Conservation (phyloP, 176 grass and related monocot genomes). For the maize (Zea mays) region DNA sequence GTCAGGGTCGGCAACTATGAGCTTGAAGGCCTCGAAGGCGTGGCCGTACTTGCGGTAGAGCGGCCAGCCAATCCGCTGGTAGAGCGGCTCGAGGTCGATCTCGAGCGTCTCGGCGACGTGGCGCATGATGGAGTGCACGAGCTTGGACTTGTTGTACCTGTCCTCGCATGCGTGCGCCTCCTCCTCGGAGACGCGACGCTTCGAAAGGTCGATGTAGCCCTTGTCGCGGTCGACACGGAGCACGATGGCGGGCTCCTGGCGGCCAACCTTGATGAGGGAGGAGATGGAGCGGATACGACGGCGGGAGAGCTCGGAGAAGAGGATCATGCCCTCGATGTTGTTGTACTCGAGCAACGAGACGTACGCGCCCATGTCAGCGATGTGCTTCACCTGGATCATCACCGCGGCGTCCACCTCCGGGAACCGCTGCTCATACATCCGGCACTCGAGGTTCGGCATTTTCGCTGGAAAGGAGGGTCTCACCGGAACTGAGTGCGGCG, state of each 20-base stretch:
- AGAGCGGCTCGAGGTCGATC: conserved; percentile 80
- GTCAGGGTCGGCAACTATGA: conserved; percentile 69
- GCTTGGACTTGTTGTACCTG: conserved; percentile 94
- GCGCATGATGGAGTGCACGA: conserved; percentile 98
- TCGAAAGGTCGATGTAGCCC: conserved; percentile 93
- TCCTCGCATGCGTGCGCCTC: conserved; percentile 82
- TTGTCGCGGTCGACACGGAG: conserved; percentile 94
- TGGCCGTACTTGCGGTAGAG: conserved; percentile 91
- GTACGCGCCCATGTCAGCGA: conserved; percentile 93
- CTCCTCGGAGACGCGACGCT: conserved; percentile 93
- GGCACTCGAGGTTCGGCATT: conserved; percentile 76
- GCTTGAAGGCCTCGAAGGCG: conserved; percentile 84
- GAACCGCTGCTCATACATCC: conserved; percentile 82
- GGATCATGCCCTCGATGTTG: conserved; percentile 98
- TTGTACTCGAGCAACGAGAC: conserved; percentile 93
- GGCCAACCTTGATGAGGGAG: conserved; percentile 92
- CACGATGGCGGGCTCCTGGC: conserved; percentile 95
- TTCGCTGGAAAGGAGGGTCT: not conserved
- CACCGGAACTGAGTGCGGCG: conserved; percentile 20
- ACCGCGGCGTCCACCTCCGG: conserved; percentile 92
- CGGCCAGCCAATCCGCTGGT: conserved; percentile 75
- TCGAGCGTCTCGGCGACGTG: conserved; percentile 92
- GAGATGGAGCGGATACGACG: conserved; percentile 89
- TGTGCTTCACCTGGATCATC: conserved; percentile 98
- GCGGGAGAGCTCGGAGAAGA: conserved; percentile 95